A percentile compares a stretch with the other conserved stretches of the same genome.
Evolutionary conservation across 2,329 filamentous ascomycete species (phyloP).

Genomic region (Fonsecaea nubica): DNA sequence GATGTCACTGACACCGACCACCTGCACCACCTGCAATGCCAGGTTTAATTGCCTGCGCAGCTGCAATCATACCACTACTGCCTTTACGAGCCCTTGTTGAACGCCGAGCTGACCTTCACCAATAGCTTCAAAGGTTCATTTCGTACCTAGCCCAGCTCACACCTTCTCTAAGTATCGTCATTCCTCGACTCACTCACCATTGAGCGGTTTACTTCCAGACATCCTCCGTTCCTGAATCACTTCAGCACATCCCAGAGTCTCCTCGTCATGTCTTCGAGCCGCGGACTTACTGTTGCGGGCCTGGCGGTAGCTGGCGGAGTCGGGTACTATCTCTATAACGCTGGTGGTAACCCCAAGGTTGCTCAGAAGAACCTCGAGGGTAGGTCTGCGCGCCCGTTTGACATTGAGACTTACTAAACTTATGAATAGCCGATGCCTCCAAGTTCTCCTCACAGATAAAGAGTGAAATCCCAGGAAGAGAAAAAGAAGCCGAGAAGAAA

Average conservation of each 20-base stretch:
- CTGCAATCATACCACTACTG: constrained; percentile 23
- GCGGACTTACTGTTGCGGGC: constrained; percentile 58
- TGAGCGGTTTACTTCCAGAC: constrained; percentile 37
- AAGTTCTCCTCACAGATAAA: constrained; percentile 71
- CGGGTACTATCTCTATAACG: constrained; percentile 90
- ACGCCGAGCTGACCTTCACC: constrained; percentile 8
- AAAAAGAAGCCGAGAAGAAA: constrained; percentile 69
- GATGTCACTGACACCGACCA: constrained; percentile 27
- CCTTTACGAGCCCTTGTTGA: background rate
- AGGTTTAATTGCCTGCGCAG: constrained; percentile 12
- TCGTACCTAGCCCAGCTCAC: constrained; percentile 1
- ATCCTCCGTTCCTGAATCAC: constrained; percentile 37
- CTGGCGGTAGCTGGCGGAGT: constrained; percentile 69
- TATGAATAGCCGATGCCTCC: constrained; percentile 74
- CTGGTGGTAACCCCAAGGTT: constrained; percentile 78
- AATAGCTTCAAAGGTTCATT: background rate
- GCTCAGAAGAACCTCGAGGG: constrained; percentile 89
- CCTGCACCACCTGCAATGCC: background rate
- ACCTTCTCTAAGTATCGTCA: background rate
- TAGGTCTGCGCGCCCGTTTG: constrained; percentile 54
- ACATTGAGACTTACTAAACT: background rate
- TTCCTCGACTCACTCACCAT: constrained; percentile 22
- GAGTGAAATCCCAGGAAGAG: constrained; percentile 67
- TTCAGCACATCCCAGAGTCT: constrained; percentile 21
- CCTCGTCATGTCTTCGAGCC: constrained; percentile 40